These are phyloP conservation scores for Cicer chorassanicum DNA, from an alignment of 306 rosid species.

Conservation along the genomic window DNA sequence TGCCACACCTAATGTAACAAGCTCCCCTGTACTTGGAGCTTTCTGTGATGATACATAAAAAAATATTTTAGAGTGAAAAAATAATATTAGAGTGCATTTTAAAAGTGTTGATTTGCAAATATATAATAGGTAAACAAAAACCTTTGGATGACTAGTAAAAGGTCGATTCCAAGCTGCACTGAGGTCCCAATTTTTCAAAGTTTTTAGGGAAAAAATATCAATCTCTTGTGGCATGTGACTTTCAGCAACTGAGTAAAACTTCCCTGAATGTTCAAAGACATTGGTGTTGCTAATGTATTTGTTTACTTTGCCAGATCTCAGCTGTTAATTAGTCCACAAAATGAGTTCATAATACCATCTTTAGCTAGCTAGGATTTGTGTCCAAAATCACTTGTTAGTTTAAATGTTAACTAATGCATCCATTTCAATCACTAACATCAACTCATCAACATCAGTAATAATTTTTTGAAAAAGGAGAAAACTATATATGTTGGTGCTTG, in stretches of 20 bases:
- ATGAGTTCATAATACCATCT: slow-evolving; percentile 1
- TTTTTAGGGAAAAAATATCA: slow-evolving; percentile 57
- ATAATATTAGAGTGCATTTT: neutral
- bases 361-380: neutral
- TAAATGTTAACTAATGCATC: neutral
- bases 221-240: slow-evolving; percentile 72
- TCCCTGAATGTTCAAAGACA: slow-evolving; percentile 73
- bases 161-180: slow-evolving; percentile 67
- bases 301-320: slow-evolving; percentile 69
- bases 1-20: slow-evolving; percentile 63
- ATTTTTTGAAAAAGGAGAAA: no score
- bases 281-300: slow-evolving; percentile 72
- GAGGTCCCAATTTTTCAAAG: slow-evolving; percentile 63
- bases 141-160: slow-evolving; percentile 78
- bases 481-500: no score
- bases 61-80: neutral
- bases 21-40: slow-evolving; percentile 65
- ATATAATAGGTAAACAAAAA: neutral
- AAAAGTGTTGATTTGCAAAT: neutral
- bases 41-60: slow-evolving; percentile 48
- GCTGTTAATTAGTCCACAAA: slow-evolving; percentile 42
- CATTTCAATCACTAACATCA: no score
- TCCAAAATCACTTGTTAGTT: slow-evolving; percentile 12
- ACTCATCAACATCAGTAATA: no score
- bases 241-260: slow-evolving; percentile 64